Evolutionary conservation across 352 stramenopile species (phyloP), one percentile per base, ranked within the genome.

Genomic region (Hyaloperonospora arabidopsidis): DNA sequence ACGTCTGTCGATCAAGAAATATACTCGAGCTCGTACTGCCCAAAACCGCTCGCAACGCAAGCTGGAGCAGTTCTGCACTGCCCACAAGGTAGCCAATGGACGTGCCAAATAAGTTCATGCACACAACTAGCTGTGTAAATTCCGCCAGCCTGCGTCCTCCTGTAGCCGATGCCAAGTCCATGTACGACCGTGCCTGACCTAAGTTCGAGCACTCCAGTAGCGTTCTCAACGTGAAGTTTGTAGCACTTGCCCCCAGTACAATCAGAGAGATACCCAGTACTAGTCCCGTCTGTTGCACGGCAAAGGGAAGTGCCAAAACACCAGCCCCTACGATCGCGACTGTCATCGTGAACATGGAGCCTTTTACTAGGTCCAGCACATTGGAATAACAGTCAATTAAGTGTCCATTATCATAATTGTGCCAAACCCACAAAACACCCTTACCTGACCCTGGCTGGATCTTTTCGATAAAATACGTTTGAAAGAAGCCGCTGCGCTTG

Each of bases 321-420:
- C 85, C 85, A 19, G 83, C 85, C 15, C 85, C 85, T 7, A 93
- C 80, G 25, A 93, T 92, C 5, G 85, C 79, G 13, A 95, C 83
- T 1, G 85, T 92, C 83, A 95, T 90, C 0, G 85, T 95, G 54
- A 93, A 93, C 73, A 95, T 92, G 54, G 81, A 91, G 18, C 85
- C 83, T 71, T 93, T 95, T 34, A 95, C 82, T 92, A 44, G 47
- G 14, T n/a, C 23, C 19, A 49, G 14, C 32, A 10, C 21, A 45
- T 39, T 48, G 49, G 25, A 15, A 45, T 2, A 29, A 43, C n/a
- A 29, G 12, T 19, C 3, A 48, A 13, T n/a, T 53, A 12, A 60
- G 49, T 34, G 29, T 36, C 10, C 41, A 49, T 46, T 36, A 54
- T 13, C 17, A 45, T 19, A 25, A 28, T 25, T 5, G 47, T 1